Evolutionary conservation across 345 rosid genomes (phyloP), one percentile per base, ranked within the genome.

Genomic region (Sapria himalayana): DNA sequence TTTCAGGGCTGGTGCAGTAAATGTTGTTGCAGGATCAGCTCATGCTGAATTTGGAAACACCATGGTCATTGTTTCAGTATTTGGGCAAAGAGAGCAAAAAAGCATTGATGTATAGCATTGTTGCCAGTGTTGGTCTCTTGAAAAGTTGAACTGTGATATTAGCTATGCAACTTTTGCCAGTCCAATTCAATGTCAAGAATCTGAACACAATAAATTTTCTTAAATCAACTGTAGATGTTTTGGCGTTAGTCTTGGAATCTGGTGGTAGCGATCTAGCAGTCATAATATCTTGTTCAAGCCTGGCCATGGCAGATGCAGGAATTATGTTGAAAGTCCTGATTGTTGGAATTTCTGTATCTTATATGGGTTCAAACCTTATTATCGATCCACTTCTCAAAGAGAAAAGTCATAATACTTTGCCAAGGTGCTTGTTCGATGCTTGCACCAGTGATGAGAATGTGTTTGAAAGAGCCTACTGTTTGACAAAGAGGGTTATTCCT

Each of bases 61-160:
- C 22, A 77, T 82, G 63, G 98, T 82, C 55, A 82, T 89, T 22
- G 95, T 82, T 44, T 89, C 98, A 3, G 84, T 89, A 39, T 89
- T 82, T 62, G 98, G 98, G 44, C 98, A 94, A n/a, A 72, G 93
- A 59, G 95, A 89, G 93, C 59, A 84, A 79, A 74, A 89, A 82
- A 63, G 92, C 98, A 17, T 76, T 74, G 89, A 63, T 49, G 78
- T 89, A 74, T 42, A 76, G 93, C 40, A 91, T 78, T 40, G 63
- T 55, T 25, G 98, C 94, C 23, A 49, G 92, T n/a, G n/a, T n/a
- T n/a, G n/a, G n/a, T n/a, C n/a, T n/a, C n/a, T n/a, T n/a, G n/a
- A n/a, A n/a, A n/a, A n/a, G 41, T 46, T 82, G 46, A 89, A 89
- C 51, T 82, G 98, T 63, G 69, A 60, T 59, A 76, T 89, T 37